A percentile compares a stretch with the other conserved stretches of the same genome.
These are phyloP conservation scores for Ophiocytium majus DNA, from an alignment of 352 stramenopile genomes.

Conservation along the genomic window DNA sequence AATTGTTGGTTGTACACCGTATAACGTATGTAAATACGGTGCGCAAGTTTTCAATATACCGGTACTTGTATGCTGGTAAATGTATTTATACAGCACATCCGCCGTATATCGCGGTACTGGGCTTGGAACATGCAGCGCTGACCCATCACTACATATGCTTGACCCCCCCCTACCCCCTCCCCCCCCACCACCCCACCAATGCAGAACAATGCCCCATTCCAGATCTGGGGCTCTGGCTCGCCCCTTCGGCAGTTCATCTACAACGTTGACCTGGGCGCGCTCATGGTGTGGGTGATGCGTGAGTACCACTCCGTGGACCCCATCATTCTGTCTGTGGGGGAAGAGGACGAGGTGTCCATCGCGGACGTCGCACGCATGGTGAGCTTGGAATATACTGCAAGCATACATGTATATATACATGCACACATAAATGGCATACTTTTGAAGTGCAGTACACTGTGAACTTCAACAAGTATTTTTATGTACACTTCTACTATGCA, in stretches of 20 bases:
- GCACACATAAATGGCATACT: background rate
- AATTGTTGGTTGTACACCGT: no score
- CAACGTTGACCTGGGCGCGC: conserved; percentile 85
- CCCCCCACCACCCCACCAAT: no score
- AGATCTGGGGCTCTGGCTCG: conserved; percentile 88
- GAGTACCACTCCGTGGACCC: conserved; percentile 82
- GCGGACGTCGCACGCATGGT: conserved; percentile 80
- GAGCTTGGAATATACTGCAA: conserved; percentile 51
- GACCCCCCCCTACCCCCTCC: background rate
- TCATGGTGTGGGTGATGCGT: conserved; percentile 85
- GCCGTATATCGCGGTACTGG: no score
- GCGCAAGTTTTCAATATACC: no score
- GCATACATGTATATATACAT: background rate
- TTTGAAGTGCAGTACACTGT: no score
- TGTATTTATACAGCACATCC: no score
- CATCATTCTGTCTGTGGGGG: conserved; percentile 91
- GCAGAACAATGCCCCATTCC: conserved; percentile 69
- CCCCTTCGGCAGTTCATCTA: conserved; percentile 97
- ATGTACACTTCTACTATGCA: no score
- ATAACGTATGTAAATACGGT: no score
- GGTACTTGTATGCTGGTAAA: no score
- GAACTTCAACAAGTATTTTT: no score
- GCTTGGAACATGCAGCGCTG: no score
- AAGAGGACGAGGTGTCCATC: conserved; percentile 88
- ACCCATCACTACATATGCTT: no score